Conservation (phyloP, 345 rosid genomes). For the Melaleuca quinquenervia region DNA sequence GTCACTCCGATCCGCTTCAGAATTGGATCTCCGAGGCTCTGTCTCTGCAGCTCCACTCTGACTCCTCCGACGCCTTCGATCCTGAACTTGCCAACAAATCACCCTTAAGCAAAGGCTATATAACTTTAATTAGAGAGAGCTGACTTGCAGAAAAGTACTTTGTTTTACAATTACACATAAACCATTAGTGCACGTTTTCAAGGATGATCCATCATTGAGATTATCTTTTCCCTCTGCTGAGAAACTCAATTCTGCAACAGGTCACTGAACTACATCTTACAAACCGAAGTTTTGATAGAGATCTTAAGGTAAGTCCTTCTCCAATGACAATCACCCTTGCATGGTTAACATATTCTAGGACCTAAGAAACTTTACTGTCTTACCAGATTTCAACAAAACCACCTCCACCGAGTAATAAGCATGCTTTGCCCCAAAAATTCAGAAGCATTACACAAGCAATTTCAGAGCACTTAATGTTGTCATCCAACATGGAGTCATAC, state of each 20-base stretch:
- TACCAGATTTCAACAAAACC: not conserved
- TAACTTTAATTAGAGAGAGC: not conserved
- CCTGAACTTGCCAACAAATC: slow-evolving; percentile 28
- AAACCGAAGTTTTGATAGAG: not conserved
- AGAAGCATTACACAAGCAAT: not conserved
- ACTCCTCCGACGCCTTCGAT: slow-evolving; percentile 59
- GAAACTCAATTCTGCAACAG: not conserved
- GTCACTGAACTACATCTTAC: not conserved
- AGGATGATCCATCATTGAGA: not conserved
- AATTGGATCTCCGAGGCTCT: slow-evolving; percentile 32
- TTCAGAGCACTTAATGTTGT: not conserved
- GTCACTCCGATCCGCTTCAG: slow-evolving; percentile 34
- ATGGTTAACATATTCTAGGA: not conserved
- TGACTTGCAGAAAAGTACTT: not conserved
- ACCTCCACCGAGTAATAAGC: not conserved
- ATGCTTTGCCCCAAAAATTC: not conserved
- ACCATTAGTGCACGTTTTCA: not conserved
- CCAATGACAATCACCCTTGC: not conserved
- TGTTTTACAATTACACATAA: not conserved
- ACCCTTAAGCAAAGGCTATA: not conserved
- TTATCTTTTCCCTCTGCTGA: not conserved
- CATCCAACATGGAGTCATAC: not conserved
- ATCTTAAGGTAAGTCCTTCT: not conserved
- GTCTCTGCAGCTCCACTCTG: slow-evolving; percentile 22
- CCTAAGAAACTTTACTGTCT: not conserved